Conservation (phyloP, 2,329 filamentous ascomycete species). For the Fusarium succisae region DNA sequence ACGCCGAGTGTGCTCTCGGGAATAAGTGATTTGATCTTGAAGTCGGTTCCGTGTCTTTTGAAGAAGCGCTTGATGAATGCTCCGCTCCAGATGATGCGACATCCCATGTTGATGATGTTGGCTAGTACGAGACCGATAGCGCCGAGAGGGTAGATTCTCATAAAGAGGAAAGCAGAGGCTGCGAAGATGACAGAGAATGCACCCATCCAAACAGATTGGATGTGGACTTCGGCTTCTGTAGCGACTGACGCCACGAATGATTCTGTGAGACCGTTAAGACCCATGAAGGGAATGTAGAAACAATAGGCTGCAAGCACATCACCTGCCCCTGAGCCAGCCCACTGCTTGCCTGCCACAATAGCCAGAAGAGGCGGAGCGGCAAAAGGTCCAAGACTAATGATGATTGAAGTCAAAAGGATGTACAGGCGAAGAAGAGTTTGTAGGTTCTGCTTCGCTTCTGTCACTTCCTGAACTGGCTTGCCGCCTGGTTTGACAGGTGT, state of each 20-base stretch:
- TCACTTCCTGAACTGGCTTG: slow-evolving; percentile 44
- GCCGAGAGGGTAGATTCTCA: slow-evolving; percentile 75
- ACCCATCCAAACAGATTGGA: slow-evolving; percentile 86
- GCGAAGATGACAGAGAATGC: slow-evolving; percentile 82
- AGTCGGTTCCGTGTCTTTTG: slow-evolving; percentile 49
- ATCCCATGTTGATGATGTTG: slow-evolving; percentile 89
- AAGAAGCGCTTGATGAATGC: slow-evolving; percentile 77
- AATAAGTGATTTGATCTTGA: slow-evolving; percentile 42
- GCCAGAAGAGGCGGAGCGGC: slow-evolving; percentile 78
- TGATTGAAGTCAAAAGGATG: slow-evolving; percentile 73
- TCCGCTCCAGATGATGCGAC: slow-evolving; percentile 84
- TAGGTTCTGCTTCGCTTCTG: slow-evolving; percentile 62
- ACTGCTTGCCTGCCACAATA: slow-evolving; percentile 79
- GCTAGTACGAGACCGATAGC: slow-evolving; percentile 84
- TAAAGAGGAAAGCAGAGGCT: slow-evolving; percentile 75
- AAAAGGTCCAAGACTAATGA: slow-evolving; percentile 76
- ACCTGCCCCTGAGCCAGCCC: slow-evolving; percentile 78
- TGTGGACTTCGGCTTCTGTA: slow-evolving; percentile 75
- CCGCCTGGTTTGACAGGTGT: slow-evolving; percentile 21
- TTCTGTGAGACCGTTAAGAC: slow-evolving; percentile 90
- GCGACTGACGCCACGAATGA: slow-evolving; percentile 93
- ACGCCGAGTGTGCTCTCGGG: slow-evolving; percentile 42
- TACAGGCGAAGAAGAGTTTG: slow-evolving; percentile 76
- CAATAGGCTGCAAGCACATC: slow-evolving; percentile 82
- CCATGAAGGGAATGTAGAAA: slow-evolving; percentile 92